Percentiles rank a stretch among this genome's conserved stretches.
Conservation (phyloP, 2,329 filamentous ascomycete species). For the Botrytis aclada region DNA sequence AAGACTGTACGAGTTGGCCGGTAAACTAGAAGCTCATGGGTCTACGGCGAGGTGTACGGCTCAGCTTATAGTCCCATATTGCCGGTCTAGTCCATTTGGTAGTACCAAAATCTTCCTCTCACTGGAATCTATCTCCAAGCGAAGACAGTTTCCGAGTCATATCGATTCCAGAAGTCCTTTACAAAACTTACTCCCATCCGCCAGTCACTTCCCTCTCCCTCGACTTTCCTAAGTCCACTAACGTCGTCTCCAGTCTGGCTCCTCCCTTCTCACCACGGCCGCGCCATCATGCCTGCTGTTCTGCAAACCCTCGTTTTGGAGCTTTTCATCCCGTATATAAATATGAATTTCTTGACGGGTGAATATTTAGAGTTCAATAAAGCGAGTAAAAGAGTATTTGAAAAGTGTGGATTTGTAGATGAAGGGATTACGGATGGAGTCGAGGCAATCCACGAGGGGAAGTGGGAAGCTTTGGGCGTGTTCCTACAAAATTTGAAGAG, state of each 20-base stretch:
- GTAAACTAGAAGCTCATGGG: neutral
- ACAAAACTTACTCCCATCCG: neutral
- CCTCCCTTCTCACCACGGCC: slow-evolving; percentile 14
- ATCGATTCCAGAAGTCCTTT: neutral
- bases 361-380: slow-evolving; percentile 16
- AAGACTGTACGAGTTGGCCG: neutral
- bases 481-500: neutral
- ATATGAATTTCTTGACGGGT: neutral
- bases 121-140: neutral
- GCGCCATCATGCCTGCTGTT: slow-evolving; percentile 19
- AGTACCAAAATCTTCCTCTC: neutral
- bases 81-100: neutral
- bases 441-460: neutral
- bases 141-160: neutral
- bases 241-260: slow-evolving; percentile 14
- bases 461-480: neutral
- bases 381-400: slow-evolving; percentile 21
- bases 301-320: slow-evolving; percentile 15
- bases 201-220: neutral
- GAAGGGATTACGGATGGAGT: neutral
- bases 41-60: neutral
- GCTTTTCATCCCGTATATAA: slow-evolving; percentile 21
- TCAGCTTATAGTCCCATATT: neutral
- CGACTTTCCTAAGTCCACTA: neutral
- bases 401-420: slow-evolving; percentile 23